Conservation (phyloP, 1,139 yeast genomes). For the Hyphopichia buzzinii region DNA sequence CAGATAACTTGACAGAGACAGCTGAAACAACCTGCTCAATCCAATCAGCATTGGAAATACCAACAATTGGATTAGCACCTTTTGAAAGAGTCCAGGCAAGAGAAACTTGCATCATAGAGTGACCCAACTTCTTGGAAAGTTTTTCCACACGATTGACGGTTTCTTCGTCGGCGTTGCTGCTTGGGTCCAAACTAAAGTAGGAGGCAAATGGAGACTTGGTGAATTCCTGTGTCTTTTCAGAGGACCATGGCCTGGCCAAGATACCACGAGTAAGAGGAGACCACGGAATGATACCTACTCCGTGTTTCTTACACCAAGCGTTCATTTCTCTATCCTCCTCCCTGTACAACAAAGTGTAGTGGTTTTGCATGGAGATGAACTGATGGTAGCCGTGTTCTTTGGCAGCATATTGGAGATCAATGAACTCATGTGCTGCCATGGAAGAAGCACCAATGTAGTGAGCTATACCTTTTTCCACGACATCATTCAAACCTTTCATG, state of each 20-base stretch:
- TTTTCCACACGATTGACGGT: conserved; percentile 49
- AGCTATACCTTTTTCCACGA: conserved; percentile 40
- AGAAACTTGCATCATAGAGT: conserved; percentile 50
- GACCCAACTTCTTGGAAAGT: conserved; percentile 38
- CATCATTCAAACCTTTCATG: conserved; percentile 48
- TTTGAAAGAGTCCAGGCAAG: conserved; percentile 53
- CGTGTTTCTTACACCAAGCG: conserved; percentile 32
- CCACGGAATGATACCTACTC: conserved; percentile 11
- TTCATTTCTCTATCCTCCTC: conserved; percentile 64
- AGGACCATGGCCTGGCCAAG: conserved; percentile 6
- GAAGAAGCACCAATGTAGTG: conserved; percentile 56
- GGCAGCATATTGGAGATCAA: conserved; percentile 23
- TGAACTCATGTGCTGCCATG: conserved; percentile 41
- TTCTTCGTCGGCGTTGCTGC: conserved; percentile 19
- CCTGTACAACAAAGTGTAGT: conserved; percentile 37
- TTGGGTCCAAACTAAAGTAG: not conserved
- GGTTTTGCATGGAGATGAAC: conserved; percentile 59
- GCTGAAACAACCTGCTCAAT: conserved; percentile 47
- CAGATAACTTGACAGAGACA: conserved; percentile 35
- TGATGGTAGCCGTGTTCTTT: conserved; percentile 52
- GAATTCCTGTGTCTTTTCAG: conserved; percentile 2
- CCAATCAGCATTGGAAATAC: conserved; percentile 22
- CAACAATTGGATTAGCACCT: conserved; percentile 51
- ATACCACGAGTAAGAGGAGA: conserved; percentile 10
- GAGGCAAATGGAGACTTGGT: not conserved